Evolutionary conservation across 129 eudicot species (phyloP).

Genomic region (Flaveria bidentis): DNA sequence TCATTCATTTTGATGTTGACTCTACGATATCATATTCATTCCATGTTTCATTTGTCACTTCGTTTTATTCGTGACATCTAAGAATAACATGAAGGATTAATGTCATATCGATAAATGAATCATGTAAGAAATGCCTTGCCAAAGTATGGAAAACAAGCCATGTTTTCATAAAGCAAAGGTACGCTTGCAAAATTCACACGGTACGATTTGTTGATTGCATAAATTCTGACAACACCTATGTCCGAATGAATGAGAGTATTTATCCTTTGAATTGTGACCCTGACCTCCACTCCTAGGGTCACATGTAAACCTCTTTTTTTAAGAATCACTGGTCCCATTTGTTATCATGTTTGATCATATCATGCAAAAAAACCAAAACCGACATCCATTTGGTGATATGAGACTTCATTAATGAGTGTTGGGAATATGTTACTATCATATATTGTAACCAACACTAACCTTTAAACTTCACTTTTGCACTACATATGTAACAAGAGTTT

Average conservation of each 20-base stretch:
- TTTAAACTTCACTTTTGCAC: no score
- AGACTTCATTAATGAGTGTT: no score
- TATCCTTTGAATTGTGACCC: constrained; percentile 33
- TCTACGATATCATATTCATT: constrained; percentile 30
- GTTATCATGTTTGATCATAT: not conserved
- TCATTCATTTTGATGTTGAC: constrained; percentile 14
- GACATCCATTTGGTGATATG: not conserved
- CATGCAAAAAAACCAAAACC: not conserved
- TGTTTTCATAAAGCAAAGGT: constrained; percentile 36
- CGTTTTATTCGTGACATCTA: constrained; percentile 20
- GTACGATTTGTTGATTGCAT: constrained; percentile 42
- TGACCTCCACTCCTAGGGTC: constrained; percentile 34
- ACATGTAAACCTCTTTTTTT: constrained; percentile 9
- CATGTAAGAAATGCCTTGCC: constrained; percentile 12
- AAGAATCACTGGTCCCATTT: constrained; percentile 22
- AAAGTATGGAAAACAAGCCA: constrained; percentile 18
- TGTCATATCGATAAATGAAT: constrained; percentile 10
- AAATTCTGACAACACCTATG: constrained; percentile 26
- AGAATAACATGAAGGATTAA: constrained; percentile 25
- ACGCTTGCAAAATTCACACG: constrained; percentile 24
- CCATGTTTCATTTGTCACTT: constrained; percentile 16
- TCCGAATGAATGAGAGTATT: constrained; percentile 26
- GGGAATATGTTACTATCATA: no score
- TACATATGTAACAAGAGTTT: no score
- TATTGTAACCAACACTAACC: no score